Percentiles rank a stretch among this genome's conserved stretches.
phyloP scores from a whole-genome alignment of 352 stramenopile genomes.

The Phytophthora fragariae region DNA sequence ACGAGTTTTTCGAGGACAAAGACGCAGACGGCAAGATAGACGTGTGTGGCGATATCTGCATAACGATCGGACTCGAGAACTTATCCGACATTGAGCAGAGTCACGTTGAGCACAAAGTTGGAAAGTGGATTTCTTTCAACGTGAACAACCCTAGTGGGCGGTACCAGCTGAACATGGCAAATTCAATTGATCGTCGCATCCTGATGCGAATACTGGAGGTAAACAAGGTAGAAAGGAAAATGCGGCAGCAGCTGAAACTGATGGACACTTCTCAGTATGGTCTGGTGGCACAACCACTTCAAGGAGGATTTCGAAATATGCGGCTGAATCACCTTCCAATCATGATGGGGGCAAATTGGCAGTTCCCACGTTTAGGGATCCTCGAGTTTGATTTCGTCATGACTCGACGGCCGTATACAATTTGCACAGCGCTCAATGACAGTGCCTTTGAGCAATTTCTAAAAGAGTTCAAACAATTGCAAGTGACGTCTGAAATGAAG shows the following conservation, averaged over 20 bases:
- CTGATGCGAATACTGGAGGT: slow-evolving; percentile 74
- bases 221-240: slow-evolving; percentile 64
- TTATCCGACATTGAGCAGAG: slow-evolving; percentile 75
- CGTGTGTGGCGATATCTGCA: slow-evolving; percentile 80
- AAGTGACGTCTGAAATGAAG: slow-evolving; percentile 68
- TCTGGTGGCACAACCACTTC: slow-evolving; percentile 42
- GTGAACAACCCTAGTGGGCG: slow-evolving; percentile 69
- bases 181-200: slow-evolving; percentile 75
- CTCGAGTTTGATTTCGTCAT: slow-evolving; percentile 83
- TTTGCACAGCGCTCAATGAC: slow-evolving; percentile 71
- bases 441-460: slow-evolving; percentile 76
- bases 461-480: slow-evolving; percentile 81
- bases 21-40: slow-evolving; percentile 85
- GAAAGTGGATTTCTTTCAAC: slow-evolving; percentile 85
- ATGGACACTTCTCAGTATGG: slow-evolving; percentile 72
- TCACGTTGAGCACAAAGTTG: slow-evolving; percentile 74
- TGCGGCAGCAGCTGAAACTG: slow-evolving; percentile 65
- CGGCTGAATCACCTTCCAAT: slow-evolving; percentile 66
- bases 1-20: slow-evolving; percentile 84
- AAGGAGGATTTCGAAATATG: slow-evolving; percentile 68
- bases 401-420: slow-evolving; percentile 57
- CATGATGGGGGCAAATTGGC: slow-evolving; percentile 58
- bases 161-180: slow-evolving; percentile 77
- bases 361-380: slow-evolving; percentile 69
- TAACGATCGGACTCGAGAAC: slow-evolving; percentile 71